phyloP scores from a whole-genome alignment of 2,329 filamentous ascomycete genomes.

The Dactylonectria estremocensis region DNA sequence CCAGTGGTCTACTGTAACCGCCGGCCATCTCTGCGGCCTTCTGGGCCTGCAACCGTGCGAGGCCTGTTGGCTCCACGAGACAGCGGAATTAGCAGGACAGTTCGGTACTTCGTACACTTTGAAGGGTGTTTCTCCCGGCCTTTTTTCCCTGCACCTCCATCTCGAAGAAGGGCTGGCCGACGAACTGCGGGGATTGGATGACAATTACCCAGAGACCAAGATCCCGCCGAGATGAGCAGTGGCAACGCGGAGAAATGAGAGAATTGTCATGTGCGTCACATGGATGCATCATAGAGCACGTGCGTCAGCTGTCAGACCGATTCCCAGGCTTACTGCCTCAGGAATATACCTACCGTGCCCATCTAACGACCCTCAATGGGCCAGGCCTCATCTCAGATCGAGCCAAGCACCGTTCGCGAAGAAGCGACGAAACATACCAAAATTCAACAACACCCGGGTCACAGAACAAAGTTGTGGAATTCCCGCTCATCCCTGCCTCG shows the following conservation, averaged over 20 bases:
- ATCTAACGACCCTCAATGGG: background rate
- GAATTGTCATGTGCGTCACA: background rate
- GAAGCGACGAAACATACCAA: background rate
- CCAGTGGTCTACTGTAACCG: conserved; percentile 25
- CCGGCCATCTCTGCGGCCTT: conserved; percentile 23
- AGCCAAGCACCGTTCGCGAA: no score
- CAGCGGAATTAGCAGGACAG: conserved; percentile 13
- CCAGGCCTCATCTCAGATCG: background rate
- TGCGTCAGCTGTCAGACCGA: background rate
- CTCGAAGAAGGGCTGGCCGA: background rate
- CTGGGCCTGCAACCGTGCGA: background rate
- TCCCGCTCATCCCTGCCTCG: conserved; percentile 11
- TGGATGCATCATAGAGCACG: background rate
- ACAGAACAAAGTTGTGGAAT: background rate
- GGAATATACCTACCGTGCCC: background rate
- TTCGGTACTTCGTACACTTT: background rate
- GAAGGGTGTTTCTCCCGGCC: background rate
- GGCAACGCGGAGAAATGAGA: background rate
- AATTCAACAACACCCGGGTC: background rate
- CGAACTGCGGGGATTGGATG: background rate
- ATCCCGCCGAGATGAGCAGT: background rate
- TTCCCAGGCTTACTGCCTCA: no score
- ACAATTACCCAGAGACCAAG: background rate
- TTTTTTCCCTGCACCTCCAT: background rate
- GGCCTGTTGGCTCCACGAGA: conserved; percentile 1